Conservation (phyloP, 768 basidiomycete genomes). For the Crucibulum laeve region DNA sequence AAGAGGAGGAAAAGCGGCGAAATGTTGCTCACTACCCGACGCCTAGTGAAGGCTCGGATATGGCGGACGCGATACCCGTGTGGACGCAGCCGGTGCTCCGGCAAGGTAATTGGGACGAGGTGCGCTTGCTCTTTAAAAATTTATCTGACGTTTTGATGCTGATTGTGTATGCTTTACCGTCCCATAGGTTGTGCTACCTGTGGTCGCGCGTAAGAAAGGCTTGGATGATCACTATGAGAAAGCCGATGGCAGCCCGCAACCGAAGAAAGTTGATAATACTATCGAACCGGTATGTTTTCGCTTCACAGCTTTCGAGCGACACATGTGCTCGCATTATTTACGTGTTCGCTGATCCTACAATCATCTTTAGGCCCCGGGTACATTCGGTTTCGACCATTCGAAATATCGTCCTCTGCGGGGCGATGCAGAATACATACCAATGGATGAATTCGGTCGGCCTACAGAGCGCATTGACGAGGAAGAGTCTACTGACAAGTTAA, state of each 20-base stretch:
- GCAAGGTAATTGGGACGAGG: conserved; percentile 84
- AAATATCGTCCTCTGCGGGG: conserved; percentile 56
- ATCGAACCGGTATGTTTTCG: conserved; percentile 54
- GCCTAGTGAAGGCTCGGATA: conserved; percentile 41
- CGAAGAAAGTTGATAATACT: conserved; percentile 33
- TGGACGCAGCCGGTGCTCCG: conserved; percentile 73
- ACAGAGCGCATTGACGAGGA: conserved; percentile 12
- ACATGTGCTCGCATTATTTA: conserved; percentile 2
- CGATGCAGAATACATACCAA: conserved; percentile 42
- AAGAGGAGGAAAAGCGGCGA: conserved; percentile 42
- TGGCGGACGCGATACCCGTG: conserved; percentile 74
- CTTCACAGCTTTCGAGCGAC: not conserved
- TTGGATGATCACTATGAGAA: conserved; percentile 66
- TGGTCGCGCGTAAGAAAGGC: conserved; percentile 80
- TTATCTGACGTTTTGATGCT: conserved; percentile 5
- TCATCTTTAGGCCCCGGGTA: conserved; percentile 64
- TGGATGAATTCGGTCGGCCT: conserved; percentile 64
- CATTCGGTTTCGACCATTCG: conserved; percentile 72
- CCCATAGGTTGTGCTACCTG: conserved; percentile 73
- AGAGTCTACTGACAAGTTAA: conserved; percentile 16
- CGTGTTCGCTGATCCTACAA: conserved; percentile 5
- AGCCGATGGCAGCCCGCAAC: conserved; percentile 63
- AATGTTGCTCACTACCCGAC: conserved; percentile 71
- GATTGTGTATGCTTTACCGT: conserved; percentile 3
- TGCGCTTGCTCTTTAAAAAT: conserved; percentile 26